phyloP scores from a whole-genome alignment of 257 asterid species.

The Scutellaria baicalensis region DNA sequence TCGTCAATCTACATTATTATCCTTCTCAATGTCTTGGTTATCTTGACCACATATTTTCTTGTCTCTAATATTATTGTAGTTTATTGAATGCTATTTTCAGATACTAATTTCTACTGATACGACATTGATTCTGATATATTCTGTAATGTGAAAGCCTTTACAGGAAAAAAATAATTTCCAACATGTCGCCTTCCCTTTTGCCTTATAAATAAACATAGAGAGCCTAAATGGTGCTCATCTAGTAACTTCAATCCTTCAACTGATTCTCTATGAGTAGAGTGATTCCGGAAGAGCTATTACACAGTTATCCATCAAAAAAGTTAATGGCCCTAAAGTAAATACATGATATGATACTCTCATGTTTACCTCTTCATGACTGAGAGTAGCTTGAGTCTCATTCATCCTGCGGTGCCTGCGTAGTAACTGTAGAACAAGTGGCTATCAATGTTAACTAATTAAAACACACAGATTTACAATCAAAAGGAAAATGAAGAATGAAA shows the following conservation, averaged over 20 bases:
- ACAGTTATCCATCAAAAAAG: conserved; percentile 8
- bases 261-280: background rate
- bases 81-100: background rate
- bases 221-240: background rate
- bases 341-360: conserved; percentile 5
- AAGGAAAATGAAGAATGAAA: background rate
- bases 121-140: background rate
- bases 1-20: background rate
- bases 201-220: background rate
- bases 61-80: background rate
- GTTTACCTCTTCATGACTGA: conserved; percentile 78
- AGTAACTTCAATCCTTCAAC: conserved; percentile 1
- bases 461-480: background rate
- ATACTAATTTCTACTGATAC: background rate
- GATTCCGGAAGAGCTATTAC: conserved; percentile 5
- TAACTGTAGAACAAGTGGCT: conserved; percentile 41
- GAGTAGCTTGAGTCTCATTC: conserved; percentile 53
- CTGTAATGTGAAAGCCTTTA: background rate
- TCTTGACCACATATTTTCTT: conserved; percentile 7
- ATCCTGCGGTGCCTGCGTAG: conserved; percentile 89
- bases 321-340: conserved; percentile 2
- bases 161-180: background rate
- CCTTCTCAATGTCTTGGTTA: background rate
- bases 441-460: background rate
- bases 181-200: background rate